These are phyloP conservation scores for Buddleja alternifolia DNA, from an alignment of 257 asterid species.

Conservation along the genomic window DNA sequence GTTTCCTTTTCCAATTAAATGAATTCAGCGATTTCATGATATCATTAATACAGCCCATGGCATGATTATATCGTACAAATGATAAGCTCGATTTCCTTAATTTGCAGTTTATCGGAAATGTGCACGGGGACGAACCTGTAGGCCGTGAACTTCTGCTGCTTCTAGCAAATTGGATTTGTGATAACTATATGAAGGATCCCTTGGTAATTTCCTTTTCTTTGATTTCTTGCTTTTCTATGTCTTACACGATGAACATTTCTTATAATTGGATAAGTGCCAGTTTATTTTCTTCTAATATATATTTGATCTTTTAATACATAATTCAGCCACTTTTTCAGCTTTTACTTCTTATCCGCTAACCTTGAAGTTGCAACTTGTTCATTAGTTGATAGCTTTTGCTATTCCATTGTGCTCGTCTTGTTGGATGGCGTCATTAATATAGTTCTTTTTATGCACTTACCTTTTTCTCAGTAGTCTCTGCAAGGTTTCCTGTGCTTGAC, in stretches of 20 bases:
- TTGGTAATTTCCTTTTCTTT: slow-evolving; percentile 58
- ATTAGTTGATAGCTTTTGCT: neutral
- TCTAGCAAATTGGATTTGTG: slow-evolving; percentile 90
- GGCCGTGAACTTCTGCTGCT: slow-evolving; percentile 92
- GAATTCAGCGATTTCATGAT: neutral
- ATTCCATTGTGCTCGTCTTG: slow-evolving; percentile 6
- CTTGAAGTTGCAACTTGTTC: slow-evolving; percentile 12
- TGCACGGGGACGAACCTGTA: slow-evolving; percentile 99
- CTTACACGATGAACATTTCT: slow-evolving; percentile 1
- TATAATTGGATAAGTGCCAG: neutral
- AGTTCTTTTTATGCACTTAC: neutral
- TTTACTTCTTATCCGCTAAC: neutral
- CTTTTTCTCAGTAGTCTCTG: slow-evolving; percentile 2
- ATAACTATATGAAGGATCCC: slow-evolving; percentile 80
- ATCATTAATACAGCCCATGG: neutral
- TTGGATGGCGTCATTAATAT: neutral
- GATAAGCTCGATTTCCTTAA: slow-evolving; percentile 39
- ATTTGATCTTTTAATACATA: neutral
- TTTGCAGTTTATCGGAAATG: slow-evolving; percentile 90
- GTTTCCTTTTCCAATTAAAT: neutral
- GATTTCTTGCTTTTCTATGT: slow-evolving; percentile 3
- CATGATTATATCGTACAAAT: slow-evolving; percentile 27
- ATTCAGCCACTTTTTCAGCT: slow-evolving; percentile 3
- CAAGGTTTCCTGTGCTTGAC: slow-evolving; percentile 14
- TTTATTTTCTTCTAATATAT: neutral